Conservation (phyloP, 805 yeast species). For the Scheffersomyces lignosus region DNA sequence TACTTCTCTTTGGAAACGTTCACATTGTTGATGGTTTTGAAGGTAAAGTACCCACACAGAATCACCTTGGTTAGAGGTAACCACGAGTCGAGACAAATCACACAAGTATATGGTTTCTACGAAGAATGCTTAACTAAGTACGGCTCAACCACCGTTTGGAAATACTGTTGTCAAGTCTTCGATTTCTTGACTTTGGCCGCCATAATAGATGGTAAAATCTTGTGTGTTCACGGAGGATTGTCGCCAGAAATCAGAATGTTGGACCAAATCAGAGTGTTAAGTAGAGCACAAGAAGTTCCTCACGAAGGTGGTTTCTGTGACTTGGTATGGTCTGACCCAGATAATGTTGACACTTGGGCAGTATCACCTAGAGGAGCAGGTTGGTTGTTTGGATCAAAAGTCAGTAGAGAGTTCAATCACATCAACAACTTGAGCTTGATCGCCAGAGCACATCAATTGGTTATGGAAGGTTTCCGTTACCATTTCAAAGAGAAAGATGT, state of each 20-base stretch:
- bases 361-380: constrained; percentile 99
- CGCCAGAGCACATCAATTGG: constrained; percentile 96
- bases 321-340: constrained; percentile 97
- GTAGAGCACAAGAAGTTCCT: constrained; percentile 97
- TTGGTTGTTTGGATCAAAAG: constrained; percentile 93
- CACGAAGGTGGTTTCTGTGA: constrained; percentile 99
- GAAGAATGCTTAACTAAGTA: constrained; percentile 93
- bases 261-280: constrained; percentile 91
- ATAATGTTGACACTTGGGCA: constrained; percentile 97
- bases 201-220: constrained; percentile 87
- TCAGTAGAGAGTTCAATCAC: constrained; percentile 93
- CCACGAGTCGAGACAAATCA: constrained; percentile 94
- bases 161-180: constrained; percentile 93
- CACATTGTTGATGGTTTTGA: constrained; percentile 88
- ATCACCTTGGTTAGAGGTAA: constrained; percentile 95
- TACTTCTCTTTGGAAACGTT: constrained; percentile 92
- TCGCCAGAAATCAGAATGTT: constrained; percentile 97
- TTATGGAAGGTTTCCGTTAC: constrained; percentile 97
- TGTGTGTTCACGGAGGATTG: constrained; percentile 96
- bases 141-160: constrained; percentile 95
- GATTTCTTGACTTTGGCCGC: constrained; percentile 94
- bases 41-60: constrained; percentile 81
- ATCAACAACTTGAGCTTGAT: constrained; percentile 85
- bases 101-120: constrained; percentile 98
- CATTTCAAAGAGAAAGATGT: constrained; percentile 96